These are phyloP conservation scores for Xerocomus potaroensis DNA, from an alignment of 768 basidiomycete species.

Conservation along the genomic window DNA sequence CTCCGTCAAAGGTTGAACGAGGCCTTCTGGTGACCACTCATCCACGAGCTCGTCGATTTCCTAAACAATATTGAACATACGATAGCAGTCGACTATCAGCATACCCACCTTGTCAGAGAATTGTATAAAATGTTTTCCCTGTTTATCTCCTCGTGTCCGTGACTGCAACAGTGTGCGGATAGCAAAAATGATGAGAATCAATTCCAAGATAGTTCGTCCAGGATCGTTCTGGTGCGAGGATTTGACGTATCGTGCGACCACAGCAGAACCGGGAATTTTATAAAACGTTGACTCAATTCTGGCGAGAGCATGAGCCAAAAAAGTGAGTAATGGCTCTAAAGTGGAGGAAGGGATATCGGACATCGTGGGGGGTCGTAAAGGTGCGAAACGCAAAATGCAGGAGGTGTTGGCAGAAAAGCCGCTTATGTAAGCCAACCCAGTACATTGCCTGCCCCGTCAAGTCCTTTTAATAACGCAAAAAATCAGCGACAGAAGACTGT, in stretches of 20 bases:
- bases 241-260: constrained; percentile 86
- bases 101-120: constrained; percentile 81
- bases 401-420: neutral
- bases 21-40: constrained; percentile 89
- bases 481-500: too few relatives aligned
- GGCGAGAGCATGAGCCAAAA: constrained; percentile 58
- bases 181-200: constrained; percentile 84
- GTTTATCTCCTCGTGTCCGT: constrained; percentile 80
- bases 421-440: constrained; percentile 12
- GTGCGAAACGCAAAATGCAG: neutral
- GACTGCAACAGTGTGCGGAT: constrained; percentile 88
- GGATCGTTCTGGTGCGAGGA: constrained; percentile 97
- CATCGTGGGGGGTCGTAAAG: constrained; percentile 28
- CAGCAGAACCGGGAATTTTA: constrained; percentile 75
- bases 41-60: constrained; percentile 96
- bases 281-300: constrained; percentile 64
- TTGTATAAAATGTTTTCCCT: constrained; percentile 84
- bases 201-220: constrained; percentile 82
- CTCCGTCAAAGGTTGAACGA: constrained; percentile 58
- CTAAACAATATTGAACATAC: constrained; percentile 35
- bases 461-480: too few relatives aligned
- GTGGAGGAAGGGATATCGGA: constrained; percentile 31
- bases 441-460: too few relatives aligned
- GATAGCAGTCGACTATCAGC: neutral
- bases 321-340: constrained; percentile 54